Conservation (phyloP, 768 basidiomycete species). For the Calocybe indica region DNA sequence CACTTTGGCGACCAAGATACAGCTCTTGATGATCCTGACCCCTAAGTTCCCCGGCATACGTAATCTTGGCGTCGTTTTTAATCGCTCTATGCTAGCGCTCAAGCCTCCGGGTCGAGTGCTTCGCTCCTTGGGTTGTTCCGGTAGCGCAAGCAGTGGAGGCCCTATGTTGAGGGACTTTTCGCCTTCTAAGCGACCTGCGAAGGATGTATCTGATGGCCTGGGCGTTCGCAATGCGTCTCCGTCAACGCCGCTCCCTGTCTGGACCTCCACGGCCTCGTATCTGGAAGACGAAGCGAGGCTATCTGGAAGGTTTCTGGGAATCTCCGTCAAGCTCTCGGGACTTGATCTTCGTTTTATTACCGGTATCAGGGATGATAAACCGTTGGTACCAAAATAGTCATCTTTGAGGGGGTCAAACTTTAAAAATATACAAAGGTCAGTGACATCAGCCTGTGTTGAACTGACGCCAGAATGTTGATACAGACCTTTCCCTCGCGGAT, state of each 20-base stretch:
- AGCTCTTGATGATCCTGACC: slow-evolving; percentile 17
- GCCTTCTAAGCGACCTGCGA: neutral
- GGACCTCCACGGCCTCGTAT: neutral
- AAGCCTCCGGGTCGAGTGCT: neutral
- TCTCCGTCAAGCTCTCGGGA: neutral
- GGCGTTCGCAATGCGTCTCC: slow-evolving; percentile 3
- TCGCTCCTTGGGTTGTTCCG: neutral
- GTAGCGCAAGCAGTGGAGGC: slow-evolving; percentile 10
- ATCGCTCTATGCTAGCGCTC: neutral
- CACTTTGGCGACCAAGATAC: slow-evolving; percentile 22
- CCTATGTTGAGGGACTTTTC: slow-evolving; percentile 10
- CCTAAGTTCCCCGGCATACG: slow-evolving; percentile 6
- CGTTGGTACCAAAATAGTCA: slow-evolving; percentile 3
- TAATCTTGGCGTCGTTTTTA: neutral
- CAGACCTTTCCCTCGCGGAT: slow-evolving; percentile 71
- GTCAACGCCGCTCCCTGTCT: neutral
- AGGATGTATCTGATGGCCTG: slow-evolving; percentile 1
- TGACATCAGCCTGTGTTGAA: neutral
- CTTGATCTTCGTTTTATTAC: slow-evolving; percentile 7
- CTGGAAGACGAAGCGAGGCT: neutral
- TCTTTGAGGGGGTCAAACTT: slow-evolving; percentile 15
- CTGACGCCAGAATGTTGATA: slow-evolving; percentile 4
- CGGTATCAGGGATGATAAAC: slow-evolving; percentile 6
- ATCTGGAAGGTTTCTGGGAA: neutral
- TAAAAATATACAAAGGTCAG: neutral